Conservation (phyloP, 148 eudicot species). For the Arctostaphylos glauca region DNA sequence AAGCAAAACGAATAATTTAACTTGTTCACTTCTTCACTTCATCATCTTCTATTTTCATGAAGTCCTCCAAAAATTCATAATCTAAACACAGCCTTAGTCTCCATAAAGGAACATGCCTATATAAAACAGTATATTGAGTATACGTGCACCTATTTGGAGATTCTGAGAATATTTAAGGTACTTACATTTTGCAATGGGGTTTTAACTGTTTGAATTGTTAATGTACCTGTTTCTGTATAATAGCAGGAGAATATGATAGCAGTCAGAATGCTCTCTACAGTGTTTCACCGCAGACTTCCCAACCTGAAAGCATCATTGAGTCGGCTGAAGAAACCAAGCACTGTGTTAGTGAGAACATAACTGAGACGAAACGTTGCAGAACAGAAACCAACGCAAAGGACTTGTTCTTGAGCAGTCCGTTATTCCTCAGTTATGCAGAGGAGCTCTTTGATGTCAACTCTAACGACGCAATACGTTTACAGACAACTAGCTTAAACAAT, state of each 20-base stretch:
- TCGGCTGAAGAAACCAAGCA: constrained; percentile 17
- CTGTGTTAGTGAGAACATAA: neutral
- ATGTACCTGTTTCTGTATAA: constrained; percentile 2
- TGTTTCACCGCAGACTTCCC: neutral
- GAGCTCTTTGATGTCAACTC: constrained; percentile 38
- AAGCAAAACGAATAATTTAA: neutral
- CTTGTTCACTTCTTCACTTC: neutral
- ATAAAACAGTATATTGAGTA: neutral
- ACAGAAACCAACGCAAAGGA: constrained; percentile 24
- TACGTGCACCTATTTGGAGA: neutral
- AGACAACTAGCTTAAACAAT: constrained; percentile 13
- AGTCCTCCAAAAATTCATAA: neutral
- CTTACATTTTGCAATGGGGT: neutral
- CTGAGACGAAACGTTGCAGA: constrained; percentile 13
- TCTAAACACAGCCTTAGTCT: neutral
- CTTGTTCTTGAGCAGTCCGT: constrained; percentile 42
- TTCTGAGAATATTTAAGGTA: neutral
- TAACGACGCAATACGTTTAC: constrained; percentile 14
- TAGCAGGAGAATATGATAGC: constrained; percentile 21
- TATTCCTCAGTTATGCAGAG: constrained; percentile 39
- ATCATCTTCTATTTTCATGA: neutral
- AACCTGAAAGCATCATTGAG: neutral
- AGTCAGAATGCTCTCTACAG: constrained; percentile 17
- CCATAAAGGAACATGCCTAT: neutral
- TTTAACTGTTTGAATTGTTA: neutral